Conservation (phyloP, 495 filamentous ascomycete species). For the Penicillium paxilli region DNA sequence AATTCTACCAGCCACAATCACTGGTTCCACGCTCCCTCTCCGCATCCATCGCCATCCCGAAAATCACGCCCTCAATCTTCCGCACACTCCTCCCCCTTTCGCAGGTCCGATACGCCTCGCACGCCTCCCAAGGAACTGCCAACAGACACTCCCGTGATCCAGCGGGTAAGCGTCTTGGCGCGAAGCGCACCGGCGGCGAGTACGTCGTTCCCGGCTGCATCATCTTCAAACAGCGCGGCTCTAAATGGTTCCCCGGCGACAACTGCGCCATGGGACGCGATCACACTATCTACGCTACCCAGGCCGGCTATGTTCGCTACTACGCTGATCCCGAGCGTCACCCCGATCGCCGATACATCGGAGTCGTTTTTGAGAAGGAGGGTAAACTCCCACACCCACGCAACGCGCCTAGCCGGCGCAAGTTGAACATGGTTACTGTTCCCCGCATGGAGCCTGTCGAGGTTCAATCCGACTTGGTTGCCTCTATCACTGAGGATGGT, state of each 20-base stretch:
- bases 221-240: slow-evolving; percentile 94
- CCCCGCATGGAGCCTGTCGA: slow-evolving; percentile 38
- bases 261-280: slow-evolving; percentile 94
- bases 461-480: slow-evolving; percentile 37
- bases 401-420: slow-evolving; percentile 62
- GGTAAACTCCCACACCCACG: slow-evolving; percentile 68
- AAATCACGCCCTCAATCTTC: slow-evolving; percentile 26
- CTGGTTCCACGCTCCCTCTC: slow-evolving; percentile 41
- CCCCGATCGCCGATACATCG: slow-evolving; percentile 86
- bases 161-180: slow-evolving; percentile 88
- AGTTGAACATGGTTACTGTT: slow-evolving; percentile 65
- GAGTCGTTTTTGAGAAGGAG: slow-evolving; percentile 78
- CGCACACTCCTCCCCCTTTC: slow-evolving; percentile 34
- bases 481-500: slow-evolving; percentile 26
- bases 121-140: slow-evolving; percentile 85
- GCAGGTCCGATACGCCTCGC: slow-evolving; percentile 71
- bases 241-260: slow-evolving; percentile 91
- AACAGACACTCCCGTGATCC: slow-evolving; percentile 79
- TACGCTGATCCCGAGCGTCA: slow-evolving; percentile 82
- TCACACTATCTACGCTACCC: slow-evolving; percentile 89
- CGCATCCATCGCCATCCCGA: slow-evolving; percentile 30
- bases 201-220: slow-evolving; percentile 95
- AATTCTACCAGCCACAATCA: slow-evolving; percentile 25
- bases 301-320: slow-evolving; percentile 90
- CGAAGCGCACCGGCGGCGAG: slow-evolving; percentile 88